Evolutionary conservation across 495 filamentous ascomycete genomes (phyloP).

Genomic region (Hypoxylon rickii): DNA sequence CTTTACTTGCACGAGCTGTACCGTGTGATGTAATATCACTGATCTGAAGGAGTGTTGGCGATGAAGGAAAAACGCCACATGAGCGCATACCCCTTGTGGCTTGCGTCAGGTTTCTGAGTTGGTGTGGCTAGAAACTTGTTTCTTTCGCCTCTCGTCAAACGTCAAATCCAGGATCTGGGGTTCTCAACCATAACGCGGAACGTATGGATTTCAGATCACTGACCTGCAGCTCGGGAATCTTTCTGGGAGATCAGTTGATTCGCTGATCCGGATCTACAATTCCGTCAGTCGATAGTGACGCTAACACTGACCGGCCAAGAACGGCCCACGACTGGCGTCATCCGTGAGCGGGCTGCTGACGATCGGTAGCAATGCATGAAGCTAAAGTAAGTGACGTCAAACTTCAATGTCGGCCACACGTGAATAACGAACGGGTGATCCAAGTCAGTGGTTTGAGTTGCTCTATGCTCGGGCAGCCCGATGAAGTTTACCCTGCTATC

Average conservation of each 20-base stretch:
- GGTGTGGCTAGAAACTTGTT: conserved; percentile 41
- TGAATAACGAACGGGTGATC: no score
- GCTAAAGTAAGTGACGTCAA: no score
- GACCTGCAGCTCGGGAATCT: conserved; percentile 15
- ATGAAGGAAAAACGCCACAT: conserved; percentile 23
- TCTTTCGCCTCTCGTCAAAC: conserved; percentile 3
- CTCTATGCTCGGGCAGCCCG: no score
- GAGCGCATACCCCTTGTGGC: conserved; percentile 29
- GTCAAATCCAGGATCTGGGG: conserved; percentile 12
- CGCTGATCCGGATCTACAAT: conserved; percentile 20
- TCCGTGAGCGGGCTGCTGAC: conserved; percentile 10
- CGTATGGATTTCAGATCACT: conserved; percentile 18
- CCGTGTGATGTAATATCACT: conserved; percentile 32
- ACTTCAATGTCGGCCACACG: no score
- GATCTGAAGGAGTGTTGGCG: conserved; percentile 5
- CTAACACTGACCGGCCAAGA: conserved; percentile 4
- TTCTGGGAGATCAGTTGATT: conserved; percentile 19
- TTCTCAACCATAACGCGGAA: not conserved
- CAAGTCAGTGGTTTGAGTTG: no score
- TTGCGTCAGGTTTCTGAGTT: conserved; percentile 19
- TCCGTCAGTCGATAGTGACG: conserved; percentile 5
- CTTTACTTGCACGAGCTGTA: conserved; percentile 13
- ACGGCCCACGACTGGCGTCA: conserved; percentile 24
- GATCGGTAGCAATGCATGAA: no score
- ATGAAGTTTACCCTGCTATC: no score